Evolutionary conservation across 176 grass and related monocot genomes (phyloP).

Genomic region (Eragrostis nindensis): DNA sequence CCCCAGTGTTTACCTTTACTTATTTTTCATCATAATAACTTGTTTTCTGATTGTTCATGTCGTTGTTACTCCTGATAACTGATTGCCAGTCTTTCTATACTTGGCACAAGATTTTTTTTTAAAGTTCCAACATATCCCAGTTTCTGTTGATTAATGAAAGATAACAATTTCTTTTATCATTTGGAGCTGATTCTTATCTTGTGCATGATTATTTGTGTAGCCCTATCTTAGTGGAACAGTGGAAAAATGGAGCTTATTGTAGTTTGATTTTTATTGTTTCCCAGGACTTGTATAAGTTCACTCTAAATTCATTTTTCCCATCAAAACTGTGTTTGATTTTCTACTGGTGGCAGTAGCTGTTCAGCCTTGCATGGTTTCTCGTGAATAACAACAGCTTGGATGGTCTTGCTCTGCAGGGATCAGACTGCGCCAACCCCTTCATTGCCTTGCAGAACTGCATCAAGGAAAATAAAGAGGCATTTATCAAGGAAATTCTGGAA

Average conservation of each 20-base stretch:
- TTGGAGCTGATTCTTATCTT: neutral
- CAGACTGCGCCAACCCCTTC: constrained; percentile 68
- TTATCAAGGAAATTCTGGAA: constrained; percentile 65
- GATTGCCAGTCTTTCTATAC: neutral
- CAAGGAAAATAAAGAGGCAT: constrained; percentile 58
- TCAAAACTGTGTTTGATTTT: neutral
- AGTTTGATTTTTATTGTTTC: neutral
- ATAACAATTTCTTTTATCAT: neutral
- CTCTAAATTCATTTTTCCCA: neutral
- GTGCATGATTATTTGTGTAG: neutral
- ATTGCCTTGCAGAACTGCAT: constrained; percentile 69
- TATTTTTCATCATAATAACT: neutral
- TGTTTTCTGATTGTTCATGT: neutral
- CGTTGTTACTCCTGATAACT: neutral
- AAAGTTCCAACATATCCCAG: neutral
- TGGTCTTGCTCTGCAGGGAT: constrained; percentile 44
- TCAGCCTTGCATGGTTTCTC: neutral
- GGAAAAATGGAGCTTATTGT: neutral
- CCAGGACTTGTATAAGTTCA: neutral
- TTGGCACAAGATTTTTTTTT: neutral
- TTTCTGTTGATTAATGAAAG: neutral
- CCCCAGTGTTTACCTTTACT: neutral
- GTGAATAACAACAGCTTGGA: neutral
- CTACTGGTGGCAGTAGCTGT: neutral
- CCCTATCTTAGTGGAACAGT: neutral